These are phyloP conservation scores for Fusarium newnesense DNA, from an alignment of 2,329 filamentous ascomycete genomes.

Conservation along the genomic window DNA sequence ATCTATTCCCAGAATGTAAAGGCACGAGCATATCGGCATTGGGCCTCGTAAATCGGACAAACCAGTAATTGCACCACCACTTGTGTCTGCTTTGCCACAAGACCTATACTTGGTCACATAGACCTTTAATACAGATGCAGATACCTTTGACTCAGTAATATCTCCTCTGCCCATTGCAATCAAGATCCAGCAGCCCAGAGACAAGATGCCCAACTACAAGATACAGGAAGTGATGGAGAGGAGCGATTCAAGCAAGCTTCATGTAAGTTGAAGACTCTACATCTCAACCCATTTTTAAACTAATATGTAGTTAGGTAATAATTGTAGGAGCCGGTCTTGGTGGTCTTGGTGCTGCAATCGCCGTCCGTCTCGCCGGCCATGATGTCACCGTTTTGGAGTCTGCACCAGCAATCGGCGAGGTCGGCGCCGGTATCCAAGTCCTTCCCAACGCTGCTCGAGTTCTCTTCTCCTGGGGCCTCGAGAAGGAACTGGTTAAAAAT, in stretches of 20 bases:
- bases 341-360: slow-evolving; percentile 41
- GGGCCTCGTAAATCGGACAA: background rate
- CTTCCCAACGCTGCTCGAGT: slow-evolving; percentile 41
- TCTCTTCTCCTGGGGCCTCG: slow-evolving; percentile 39
- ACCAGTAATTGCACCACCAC: background rate
- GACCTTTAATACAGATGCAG: background rate
- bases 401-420: slow-evolving; percentile 39
- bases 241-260: background rate
- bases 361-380: slow-evolving; percentile 39
- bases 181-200: background rate
- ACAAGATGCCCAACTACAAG: background rate
- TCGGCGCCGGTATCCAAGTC: slow-evolving; percentile 43
- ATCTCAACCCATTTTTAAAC: fast-evolving
- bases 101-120: background rate
- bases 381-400: slow-evolving; percentile 42
- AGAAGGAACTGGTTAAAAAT: slow-evolving; percentile 22
- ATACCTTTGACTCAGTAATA: background rate
- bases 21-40: background rate
- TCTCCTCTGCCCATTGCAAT: background rate
- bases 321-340: slow-evolving; percentile 44
- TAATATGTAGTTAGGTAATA: slow-evolving; percentile 4
- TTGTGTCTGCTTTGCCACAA: background rate
- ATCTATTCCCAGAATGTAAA: background rate
- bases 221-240: background rate
- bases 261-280: background rate